Conservation (phyloP, 1,284 basidiomycete genomes). For the Apiotrichum akiyoshidainum region DNA sequence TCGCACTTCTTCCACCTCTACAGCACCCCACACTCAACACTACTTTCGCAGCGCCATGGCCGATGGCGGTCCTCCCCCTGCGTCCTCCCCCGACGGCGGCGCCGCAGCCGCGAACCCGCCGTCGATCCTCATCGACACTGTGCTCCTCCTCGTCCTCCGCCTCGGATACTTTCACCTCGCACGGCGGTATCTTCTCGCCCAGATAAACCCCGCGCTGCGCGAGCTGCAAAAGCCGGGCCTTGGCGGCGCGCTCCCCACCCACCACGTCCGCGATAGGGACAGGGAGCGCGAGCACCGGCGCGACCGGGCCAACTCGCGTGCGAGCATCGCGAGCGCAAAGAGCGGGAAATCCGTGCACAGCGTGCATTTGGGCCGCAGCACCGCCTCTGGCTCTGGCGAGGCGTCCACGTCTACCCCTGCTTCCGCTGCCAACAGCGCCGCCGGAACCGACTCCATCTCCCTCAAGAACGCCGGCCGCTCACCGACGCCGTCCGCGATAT, state of each 20-base stretch:
- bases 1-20: background rate
- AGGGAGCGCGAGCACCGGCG: background rate
- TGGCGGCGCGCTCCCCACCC: conserved; percentile 13
- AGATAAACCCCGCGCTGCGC: conserved; percentile 44
- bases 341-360: background rate
- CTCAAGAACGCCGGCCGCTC: too few species aligned
- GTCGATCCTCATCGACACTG: conserved; percentile 44
- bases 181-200: conserved; percentile 41
- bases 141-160: conserved; percentile 39
- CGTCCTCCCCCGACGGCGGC: background rate
- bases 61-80: background rate
- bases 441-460: too few species aligned
- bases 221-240: conserved; percentile 37
- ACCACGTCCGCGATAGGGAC: background rate
- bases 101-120: background rate
- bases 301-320: conserved; percentile 6
- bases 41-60: too few species aligned
- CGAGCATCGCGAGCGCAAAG: background rate
- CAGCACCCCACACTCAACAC: too few species aligned
- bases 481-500: too few species aligned
- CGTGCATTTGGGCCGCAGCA: background rate
- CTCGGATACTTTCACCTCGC: conserved; percentile 43
- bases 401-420: too few species aligned
- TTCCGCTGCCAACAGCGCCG: too few species aligned
- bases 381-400: background rate